Conservation (phyloP, 1,284 basidiomycete species). For the Ustilago curta region DNA sequence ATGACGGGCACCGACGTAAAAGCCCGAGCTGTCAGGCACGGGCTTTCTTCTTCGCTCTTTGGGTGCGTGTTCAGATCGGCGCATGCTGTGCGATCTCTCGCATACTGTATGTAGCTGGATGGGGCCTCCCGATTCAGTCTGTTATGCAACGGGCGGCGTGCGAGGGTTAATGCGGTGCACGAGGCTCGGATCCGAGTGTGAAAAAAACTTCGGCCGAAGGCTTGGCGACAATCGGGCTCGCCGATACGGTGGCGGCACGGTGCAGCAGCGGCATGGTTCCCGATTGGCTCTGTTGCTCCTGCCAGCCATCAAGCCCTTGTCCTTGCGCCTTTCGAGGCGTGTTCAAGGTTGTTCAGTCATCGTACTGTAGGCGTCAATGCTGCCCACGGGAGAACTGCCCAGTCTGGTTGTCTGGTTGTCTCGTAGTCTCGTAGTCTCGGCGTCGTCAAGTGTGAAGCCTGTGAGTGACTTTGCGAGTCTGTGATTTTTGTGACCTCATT, state of each 20-base stretch:
- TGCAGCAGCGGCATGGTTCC: no score
- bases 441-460: background rate
- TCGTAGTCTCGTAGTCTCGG: no score
- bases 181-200: constrained; percentile 7
- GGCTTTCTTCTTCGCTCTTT: constrained; percentile 3
- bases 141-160: no score
- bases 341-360: no score
- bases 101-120: no score
- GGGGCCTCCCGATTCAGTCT: constrained; percentile 7
- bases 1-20: background rate
- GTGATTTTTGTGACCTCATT: background rate
- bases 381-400: no score
- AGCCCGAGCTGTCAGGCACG: background rate
- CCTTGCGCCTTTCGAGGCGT: background rate
- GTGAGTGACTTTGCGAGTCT: background rate
- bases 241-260: constrained; percentile 2
- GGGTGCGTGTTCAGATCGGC: constrained; percentile 2
- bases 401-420: no score
- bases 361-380: no score
- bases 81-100: background rate
- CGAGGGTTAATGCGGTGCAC: no score
- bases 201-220: constrained; percentile 13
- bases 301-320: background rate
- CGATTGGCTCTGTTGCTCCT: background rate
- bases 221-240: background rate